phyloP scores from a whole-genome alignment of 2,329 filamentous ascomycete genomes.

The Cladosporium velox region DNA sequence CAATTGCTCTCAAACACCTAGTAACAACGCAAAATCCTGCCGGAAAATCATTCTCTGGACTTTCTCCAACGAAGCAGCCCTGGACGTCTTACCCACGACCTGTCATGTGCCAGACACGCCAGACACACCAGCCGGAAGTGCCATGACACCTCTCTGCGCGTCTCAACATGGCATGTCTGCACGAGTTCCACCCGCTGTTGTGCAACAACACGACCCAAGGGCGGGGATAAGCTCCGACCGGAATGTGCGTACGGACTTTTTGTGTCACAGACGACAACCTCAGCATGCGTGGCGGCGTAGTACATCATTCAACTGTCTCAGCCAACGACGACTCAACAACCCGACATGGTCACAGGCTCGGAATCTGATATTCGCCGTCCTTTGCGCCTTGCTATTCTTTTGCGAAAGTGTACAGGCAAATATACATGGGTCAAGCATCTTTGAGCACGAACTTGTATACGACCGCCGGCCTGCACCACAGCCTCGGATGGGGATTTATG shows the following conservation, averaged over 20 bases:
- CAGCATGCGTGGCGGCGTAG: constrained; percentile 22
- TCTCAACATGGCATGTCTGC: constrained; percentile 29
- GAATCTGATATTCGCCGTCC: constrained; percentile 20
- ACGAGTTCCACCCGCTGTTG: constrained; percentile 28
- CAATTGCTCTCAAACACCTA: constrained; percentile 16
- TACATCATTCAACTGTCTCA: constrained; percentile 22
- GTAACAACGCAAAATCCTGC: constrained; percentile 16
- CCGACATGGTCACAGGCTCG: constrained; percentile 20
- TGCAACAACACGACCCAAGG: constrained; percentile 24
- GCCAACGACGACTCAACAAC: neutral
- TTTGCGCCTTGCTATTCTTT: constrained; percentile 30
- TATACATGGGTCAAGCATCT: constrained; percentile 24
- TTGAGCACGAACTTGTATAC: constrained; percentile 30
- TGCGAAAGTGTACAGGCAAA: constrained; percentile 27
- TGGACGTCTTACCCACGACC: constrained; percentile 7
- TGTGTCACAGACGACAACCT: constrained; percentile 28
- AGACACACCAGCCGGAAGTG: constrained; percentile 27
- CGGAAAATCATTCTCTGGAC: constrained; percentile 7
- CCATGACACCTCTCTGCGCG: constrained; percentile 30
- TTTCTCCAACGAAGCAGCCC: constrained; percentile 13
- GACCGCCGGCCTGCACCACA: constrained; percentile 33
- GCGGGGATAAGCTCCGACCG: constrained; percentile 24
- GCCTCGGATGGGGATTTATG: constrained; percentile 29
- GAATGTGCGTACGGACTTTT: constrained; percentile 28
- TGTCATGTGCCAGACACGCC: constrained; percentile 29